Base-by-base conservation (phyloP, 352 stramenopile species). In the Hyaloperonospora brassicae region DNA sequence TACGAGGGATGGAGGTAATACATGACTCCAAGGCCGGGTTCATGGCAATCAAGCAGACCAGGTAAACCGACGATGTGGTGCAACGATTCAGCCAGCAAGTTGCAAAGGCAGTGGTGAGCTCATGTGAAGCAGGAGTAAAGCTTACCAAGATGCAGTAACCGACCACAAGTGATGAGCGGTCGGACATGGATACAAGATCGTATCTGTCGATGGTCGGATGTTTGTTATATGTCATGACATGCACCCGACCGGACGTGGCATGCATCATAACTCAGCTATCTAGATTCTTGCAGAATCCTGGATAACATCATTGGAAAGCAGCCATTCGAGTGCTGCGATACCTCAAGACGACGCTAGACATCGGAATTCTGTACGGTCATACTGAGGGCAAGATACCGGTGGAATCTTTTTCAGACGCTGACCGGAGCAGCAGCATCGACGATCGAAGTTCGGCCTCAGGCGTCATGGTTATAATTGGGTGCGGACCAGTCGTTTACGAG, bases 121-220 rank as follows among this genome's bases (percentile, higher is more conserved):
- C 30, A 21, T 47, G 41, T 14, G 21, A 47, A 21, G 5, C 41
- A n/a, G 41, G 41, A 7, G 12, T 56, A 43, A 62, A 51, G 44
- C 17, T 57, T 25, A 34, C 8, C 13, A 46, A 31, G 13, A 36
- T 12, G 13, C 25, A 57, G n/a, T 56, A 24, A 21, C 52, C 27
- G 2, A 52, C 22, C 23, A 48, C 42, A 9, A 17, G 21, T 17
- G 14, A 9, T 9, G 42, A 48, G 25, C 22, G 23, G 12, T 7
- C 34, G 2, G 24, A 48, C 2, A 48, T 48, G 42, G 5, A 21
- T 22, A 10, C 13, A 2, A 48, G 35, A 21, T 23, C 42, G 23
- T 48, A 35, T 17, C 8, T 22, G 11, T 30, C 21, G 8, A 31
- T 47, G 17, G 31, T 47, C 9, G 41, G 41, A 14, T 47, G 41